Conservation (phyloP, 1,139 yeast species). For the Pichia inconspicua region DNA sequence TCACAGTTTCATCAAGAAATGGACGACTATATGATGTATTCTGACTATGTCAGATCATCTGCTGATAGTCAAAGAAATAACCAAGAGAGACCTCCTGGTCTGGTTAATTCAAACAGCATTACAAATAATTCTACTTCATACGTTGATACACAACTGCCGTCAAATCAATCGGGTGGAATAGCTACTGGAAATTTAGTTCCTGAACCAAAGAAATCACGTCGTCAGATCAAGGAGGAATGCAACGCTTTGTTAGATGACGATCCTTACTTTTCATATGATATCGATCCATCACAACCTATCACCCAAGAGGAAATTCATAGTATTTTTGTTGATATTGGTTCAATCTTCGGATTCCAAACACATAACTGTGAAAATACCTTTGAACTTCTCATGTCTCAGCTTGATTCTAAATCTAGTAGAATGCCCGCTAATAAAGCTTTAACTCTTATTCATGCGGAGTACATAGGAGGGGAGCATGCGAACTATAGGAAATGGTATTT, state of each 20-base stretch:
- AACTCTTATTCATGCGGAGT: constrained; percentile 88
- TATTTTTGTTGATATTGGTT: constrained; percentile 80
- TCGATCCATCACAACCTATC: constrained; percentile 81
- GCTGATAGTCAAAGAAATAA: neutral
- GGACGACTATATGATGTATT: constrained; percentile 5
- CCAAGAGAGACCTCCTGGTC: neutral
- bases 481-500: constrained; percentile 95
- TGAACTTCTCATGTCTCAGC: constrained; percentile 87
- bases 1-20: neutral
- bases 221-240: constrained; percentile 6
- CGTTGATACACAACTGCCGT: no score
- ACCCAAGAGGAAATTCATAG: constrained; percentile 85
- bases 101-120: neutral
- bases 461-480: constrained; percentile 90
- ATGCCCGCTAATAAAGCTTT: constrained; percentile 96
- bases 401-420: constrained; percentile 93
- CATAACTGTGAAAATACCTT: constrained; percentile 96
- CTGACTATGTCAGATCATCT: neutral
- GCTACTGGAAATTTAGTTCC: neutral
- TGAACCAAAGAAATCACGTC: neutral
- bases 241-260: constrained; percentile 35
- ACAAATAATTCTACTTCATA: no score
- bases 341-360: constrained; percentile 94
- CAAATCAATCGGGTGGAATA: neutral
- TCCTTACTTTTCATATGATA: constrained; percentile 96